These are phyloP conservation scores for Ustilago curta DNA, from an alignment of 1,284 basidiomycete species.

Conservation along the genomic window DNA sequence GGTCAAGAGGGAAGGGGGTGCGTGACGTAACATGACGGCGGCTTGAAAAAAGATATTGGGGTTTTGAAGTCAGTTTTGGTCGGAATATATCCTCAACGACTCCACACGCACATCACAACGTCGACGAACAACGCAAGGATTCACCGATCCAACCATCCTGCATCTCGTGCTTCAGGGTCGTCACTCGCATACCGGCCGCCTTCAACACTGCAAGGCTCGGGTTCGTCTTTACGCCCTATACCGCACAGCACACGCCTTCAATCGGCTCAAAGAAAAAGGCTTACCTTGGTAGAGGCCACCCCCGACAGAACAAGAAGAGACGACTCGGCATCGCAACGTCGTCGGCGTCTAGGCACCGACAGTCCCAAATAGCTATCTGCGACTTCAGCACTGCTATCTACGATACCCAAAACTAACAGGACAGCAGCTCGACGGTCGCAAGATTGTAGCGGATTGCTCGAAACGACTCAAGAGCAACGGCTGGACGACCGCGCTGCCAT, in stretches of 20 bases:
- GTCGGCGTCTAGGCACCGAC: too few species aligned
- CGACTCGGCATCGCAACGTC: background rate
- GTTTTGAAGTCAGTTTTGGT: background rate
- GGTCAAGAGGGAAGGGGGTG: background rate
- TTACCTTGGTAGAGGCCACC: background rate
- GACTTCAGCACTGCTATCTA: conserved; percentile 1
- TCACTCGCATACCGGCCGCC: background rate
- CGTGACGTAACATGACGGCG: background rate
- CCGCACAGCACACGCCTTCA: background rate
- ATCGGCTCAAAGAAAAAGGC: background rate
- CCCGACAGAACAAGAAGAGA: background rate
- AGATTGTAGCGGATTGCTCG: background rate
- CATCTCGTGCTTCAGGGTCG: background rate
- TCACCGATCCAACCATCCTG: background rate
- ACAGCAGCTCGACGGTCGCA: background rate
- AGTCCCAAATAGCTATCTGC: too few species aligned
- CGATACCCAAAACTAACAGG: conserved; percentile 13
- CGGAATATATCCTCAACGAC: background rate
- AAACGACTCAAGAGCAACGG: background rate
- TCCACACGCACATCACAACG: background rate
- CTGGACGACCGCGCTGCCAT: background rate
- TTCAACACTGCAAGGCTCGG: background rate
- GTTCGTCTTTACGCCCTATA: background rate
- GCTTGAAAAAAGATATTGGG: conserved; percentile 1
- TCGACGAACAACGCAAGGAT: background rate